Conservation (phyloP, 768 basidiomycete genomes). For the Amanita rubescens region DNA sequence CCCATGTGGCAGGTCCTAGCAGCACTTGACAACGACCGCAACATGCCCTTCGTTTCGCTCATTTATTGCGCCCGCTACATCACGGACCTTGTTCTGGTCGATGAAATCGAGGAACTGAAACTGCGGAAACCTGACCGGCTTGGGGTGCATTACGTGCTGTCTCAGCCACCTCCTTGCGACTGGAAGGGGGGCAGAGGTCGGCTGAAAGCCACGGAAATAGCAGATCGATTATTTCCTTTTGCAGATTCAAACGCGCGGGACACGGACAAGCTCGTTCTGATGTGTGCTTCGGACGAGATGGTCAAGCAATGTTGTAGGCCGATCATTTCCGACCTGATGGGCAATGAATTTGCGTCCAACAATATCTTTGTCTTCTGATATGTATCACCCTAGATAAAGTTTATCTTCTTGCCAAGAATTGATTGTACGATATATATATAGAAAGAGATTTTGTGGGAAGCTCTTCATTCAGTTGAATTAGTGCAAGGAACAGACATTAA, state of each 20-base stretch:
- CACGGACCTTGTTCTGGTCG: background rate
- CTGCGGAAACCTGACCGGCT: background rate
- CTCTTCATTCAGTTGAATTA: too few species aligned
- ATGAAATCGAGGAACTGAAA: background rate
- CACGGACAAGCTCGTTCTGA: background rate
- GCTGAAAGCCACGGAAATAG: background rate
- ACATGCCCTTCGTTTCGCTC: constrained; percentile 75
- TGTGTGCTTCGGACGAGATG: background rate
- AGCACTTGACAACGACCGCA: constrained; percentile 68
- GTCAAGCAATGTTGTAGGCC: background rate
- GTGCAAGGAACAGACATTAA: too few species aligned
- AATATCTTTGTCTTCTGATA: background rate
- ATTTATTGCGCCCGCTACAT: constrained; percentile 49
- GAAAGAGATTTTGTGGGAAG: too few species aligned
- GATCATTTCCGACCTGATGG: constrained; percentile 1
- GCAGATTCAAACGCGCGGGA: background rate
- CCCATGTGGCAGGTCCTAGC: constrained; percentile 50
- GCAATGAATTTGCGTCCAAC: background rate
- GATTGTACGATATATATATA: too few species aligned
- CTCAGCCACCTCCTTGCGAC: background rate
- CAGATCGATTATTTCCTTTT: background rate
- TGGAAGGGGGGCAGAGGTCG: background rate
- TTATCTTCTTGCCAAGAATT: too few species aligned
- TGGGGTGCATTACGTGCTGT: background rate
- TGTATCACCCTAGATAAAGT: too few species aligned